Evolutionary conservation across 176 grass and related monocot species (phyloP), one percentile per base, ranked within the genome.

Genomic region (Typha latifolia): DNA sequence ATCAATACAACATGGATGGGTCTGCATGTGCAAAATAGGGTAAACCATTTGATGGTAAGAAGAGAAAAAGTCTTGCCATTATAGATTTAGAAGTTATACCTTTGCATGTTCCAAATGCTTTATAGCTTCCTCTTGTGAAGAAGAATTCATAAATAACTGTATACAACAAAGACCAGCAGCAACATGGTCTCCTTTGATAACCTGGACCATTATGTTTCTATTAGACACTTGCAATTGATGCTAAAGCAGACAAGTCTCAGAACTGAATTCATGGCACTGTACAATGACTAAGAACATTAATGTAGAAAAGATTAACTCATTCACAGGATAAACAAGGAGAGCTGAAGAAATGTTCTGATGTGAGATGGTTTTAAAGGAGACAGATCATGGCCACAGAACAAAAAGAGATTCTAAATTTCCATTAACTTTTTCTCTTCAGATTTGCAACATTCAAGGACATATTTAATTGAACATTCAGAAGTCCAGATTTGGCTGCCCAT

Each of bases 81-180:
- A 15, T 61, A 57, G 29, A 37, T 68, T 48, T 56, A 49, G 37
- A 37, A 68, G 12, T 12, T 13, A 32, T 83, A 96, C 91, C 81
- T 91, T 91, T 57, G 88, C 88, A 78, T 96, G 82, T 72, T 76
- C 80, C 66, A 96, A 91, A 81, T 96, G 88, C 66, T 83, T 89
- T 76, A 96, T 66, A 69, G 93, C 85, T 72, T 91, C 93, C 12
- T 96, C 93, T 79, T 96, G 93, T 65, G 88, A 96, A 64, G 80
- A 68, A 37, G 93, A 91, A 80, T 96, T 91, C 80, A 91, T 70
- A 49, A 86, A 96, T 68, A 96, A 75, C 66, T 96, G 93, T 74
- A 96, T 77, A 83, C 93, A 96, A 63, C 93, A 96, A 69, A 91
- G 77, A 66, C 93, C 93, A 77, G 93, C 90, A 80, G 85, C 88